phyloP scores from a whole-genome alignment of 371 early-diverging fungal genomes.

The Zychaea mexicana region DNA sequence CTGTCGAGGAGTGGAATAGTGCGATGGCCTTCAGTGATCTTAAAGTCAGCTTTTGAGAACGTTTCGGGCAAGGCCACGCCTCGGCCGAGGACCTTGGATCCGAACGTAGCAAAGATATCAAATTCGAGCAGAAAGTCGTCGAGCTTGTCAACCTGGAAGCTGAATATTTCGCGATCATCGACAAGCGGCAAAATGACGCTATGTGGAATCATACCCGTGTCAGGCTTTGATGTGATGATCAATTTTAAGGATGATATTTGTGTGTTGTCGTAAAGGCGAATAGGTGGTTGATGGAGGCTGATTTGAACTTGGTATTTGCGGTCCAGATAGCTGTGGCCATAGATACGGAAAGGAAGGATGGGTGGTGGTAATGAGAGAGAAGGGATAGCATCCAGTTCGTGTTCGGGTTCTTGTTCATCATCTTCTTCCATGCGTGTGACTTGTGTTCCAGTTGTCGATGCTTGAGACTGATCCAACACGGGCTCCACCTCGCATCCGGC shows the following conservation, averaged over 20 bases:
- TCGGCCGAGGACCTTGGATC: slow-evolving; percentile 90
- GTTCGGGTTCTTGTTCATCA: slow-evolving; percentile 24
- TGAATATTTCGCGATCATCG: slow-evolving; percentile 77
- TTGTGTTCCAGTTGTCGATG: slow-evolving; percentile 8
- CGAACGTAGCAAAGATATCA: slow-evolving; percentile 93
- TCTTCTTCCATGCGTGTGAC: slow-evolving; percentile 8
- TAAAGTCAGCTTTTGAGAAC: slow-evolving; percentile 51
- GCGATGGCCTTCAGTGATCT: slow-evolving; percentile 42
- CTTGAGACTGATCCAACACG: slow-evolving; percentile 4
- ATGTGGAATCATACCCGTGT: slow-evolving; percentile 87
- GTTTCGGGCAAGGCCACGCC: slow-evolving; percentile 79
- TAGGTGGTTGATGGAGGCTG: slow-evolving; percentile 59
- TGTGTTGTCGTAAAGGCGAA: slow-evolving; percentile 67
- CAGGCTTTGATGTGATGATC: slow-evolving; percentile 73
- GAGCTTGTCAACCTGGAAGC: slow-evolving; percentile 81
- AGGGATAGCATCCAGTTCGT: slow-evolving; percentile 80
- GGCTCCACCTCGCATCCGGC: slow-evolving; percentile 56
- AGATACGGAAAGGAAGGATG: slow-evolving; percentile 94
- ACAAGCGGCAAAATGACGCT: slow-evolving; percentile 88
- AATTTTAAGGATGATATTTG: slow-evolving; percentile 67
- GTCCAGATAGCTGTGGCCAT: slow-evolving; percentile 94
- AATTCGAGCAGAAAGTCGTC: slow-evolving; percentile 84
- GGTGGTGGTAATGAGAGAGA: slow-evolving; percentile 93
- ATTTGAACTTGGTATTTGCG: slow-evolving; percentile 83
- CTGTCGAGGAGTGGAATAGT: slow-evolving; percentile 84